Evolutionary conservation across 306 rosid species (phyloP), one percentile per base, ranked within the genome.

Genomic region (Lathyrus tuberosus): DNA sequence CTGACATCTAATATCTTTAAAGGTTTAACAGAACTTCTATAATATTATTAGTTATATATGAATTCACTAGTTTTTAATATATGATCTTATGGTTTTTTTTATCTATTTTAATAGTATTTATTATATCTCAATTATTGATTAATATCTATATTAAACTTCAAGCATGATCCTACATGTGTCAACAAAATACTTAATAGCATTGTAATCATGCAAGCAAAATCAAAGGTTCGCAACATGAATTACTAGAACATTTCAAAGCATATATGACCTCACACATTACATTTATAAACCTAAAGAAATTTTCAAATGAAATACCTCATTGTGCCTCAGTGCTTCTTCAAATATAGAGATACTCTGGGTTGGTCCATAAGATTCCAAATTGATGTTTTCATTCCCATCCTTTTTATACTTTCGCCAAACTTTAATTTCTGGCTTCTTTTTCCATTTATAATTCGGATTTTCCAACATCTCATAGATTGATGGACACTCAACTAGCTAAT

Each of bases 401-500:
- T 78, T 70, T 10, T 82, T 52, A 61, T 65, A 84, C 78, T 86
- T 90, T 72, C 82, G 81, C 98, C 98, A 93, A 70, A 93, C 96
- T 42, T 58, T 83, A 85, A 93, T 88, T 82, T 83, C 82, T 20
- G 98, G 98, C 60, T 64, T 77, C 60, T 67, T 86, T 76, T 84
- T 80, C 98, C 98, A 93, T 6, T 79, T 77, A 85, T 80, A 90
- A 48, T 82, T 76, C 33, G 96, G 94, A 86, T 86, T 93, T 49
- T 87, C 75, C 89, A 93, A 65, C 98, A 93, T 88, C 83, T 93
- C 98, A 73, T 93, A 93, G 78, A 93, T 81, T 46, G 98, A 90
- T 70, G 97, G 98, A 78, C 98, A 93, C 80, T 86, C 98, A 30
- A 93, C 88, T 83, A 93, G 76, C 98, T 90, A 67, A 72, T 48